Percentiles rank a stretch among this genome's conserved stretches.
phyloP scores from a whole-genome alignment of 108 stramenopile species.

The Fistulifera solaris region DNA sequence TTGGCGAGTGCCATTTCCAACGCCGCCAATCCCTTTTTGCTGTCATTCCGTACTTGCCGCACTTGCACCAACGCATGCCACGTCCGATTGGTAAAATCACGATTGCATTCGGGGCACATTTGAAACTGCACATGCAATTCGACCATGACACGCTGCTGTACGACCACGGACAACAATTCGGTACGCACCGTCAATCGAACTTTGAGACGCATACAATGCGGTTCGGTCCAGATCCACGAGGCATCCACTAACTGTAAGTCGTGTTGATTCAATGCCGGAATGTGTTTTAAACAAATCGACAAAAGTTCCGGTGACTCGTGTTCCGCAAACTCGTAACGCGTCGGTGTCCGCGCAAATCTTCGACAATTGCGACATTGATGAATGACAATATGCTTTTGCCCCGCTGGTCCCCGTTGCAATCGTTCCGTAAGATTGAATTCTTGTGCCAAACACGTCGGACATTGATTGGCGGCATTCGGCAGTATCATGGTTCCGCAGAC shows the following conservation, averaged over 20 bases:
- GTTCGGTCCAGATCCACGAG: constrained; percentile 97
- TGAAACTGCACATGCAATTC: constrained; percentile 87
- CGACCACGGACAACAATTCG: constrained; percentile 61
- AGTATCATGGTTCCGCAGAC: constrained; percentile 68
- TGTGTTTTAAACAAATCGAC: constrained; percentile 86
- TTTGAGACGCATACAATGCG: constrained; percentile 89
- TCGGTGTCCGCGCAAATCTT: constrained; percentile 39
- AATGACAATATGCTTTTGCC: constrained; percentile 26
- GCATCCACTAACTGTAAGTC: constrained; percentile 75
- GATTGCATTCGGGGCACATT: constrained; percentile 90
- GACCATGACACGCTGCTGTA: constrained; percentile 89
- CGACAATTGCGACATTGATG: constrained; percentile 91
- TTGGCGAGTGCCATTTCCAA: constrained; percentile 71
- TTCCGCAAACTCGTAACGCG: constrained; percentile 48
- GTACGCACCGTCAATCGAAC: constrained; percentile 87
- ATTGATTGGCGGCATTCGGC: constrained; percentile 85
- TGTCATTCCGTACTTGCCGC: constrained; percentile 56
- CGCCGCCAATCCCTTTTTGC: constrained; percentile 51
- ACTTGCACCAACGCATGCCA: constrained; percentile 82
- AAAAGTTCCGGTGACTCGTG: constrained; percentile 89
- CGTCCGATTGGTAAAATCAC: constrained; percentile 71
- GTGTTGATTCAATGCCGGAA: constrained; percentile 58
- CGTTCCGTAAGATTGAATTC: constrained; percentile 43
- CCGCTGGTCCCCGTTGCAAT: constrained; percentile 51
- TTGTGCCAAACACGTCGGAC: constrained; percentile 56